Base-by-base conservation (phyloP, 2,329 filamentous ascomycete genomes). In the Diaporthe nobilis region DNA sequence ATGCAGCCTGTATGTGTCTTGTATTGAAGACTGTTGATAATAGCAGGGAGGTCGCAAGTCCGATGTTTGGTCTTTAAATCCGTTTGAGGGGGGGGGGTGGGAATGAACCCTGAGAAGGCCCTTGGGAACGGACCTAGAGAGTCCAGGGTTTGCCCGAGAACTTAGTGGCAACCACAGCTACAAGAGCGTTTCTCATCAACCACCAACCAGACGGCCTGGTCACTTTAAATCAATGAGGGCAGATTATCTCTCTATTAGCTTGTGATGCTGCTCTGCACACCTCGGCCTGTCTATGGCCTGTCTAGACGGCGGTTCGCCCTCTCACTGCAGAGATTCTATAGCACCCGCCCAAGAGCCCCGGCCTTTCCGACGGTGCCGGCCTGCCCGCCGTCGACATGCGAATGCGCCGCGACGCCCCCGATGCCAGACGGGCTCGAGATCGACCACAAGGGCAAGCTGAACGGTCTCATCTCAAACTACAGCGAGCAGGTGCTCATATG, bases 401-500 rank as follows among this genome's bases (percentile, higher is more conserved):
- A 88, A 17, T 98, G 95, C 84, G 90, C 92, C n/a, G 85, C 90
- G 2, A 93, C 88, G 73, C 92, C 94, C 0, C 78, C 84, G 17
- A 88, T 93, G 85, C 93, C 93, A 1, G 85, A 88, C 10, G 92
- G 90, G 4, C 87, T 97, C 22, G 90, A 92, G 31, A 96, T 98
- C 72, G 95, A 98, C 81, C 88, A 89, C 79, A 88, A 90, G 77
- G 90, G 90, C 53, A 88, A 90, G 25, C 86, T 98, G 58, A 93
- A 94, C 81, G 94, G 94, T 17, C 93, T 94, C 8, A 96, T 98
- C 85, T 88, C 93, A 2, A 87, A 89, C 1, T 98, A 98, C 82
- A 88, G 92, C 1, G 93, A 97, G 83, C 95, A 98, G 79, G 90
- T 98, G 4, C 84, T 98, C 13, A 88, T 98, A 20, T 96, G 94